Conservation (phyloP, 2,329 filamentous ascomycete genomes). For the Helicocarpus griseus region DNA sequence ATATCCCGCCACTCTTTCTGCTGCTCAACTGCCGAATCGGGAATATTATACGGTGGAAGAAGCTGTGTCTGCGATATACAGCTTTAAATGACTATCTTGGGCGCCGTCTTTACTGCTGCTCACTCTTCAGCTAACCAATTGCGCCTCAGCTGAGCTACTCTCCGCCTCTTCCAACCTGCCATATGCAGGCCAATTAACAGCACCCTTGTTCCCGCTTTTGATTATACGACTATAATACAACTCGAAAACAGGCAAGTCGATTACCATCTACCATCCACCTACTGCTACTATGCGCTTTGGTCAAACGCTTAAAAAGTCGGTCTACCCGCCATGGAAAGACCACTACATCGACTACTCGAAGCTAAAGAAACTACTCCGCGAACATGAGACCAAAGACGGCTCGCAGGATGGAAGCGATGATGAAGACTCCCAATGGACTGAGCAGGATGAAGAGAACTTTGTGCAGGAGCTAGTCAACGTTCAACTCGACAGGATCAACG, state of each 20-base stretch:
- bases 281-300: conserved; percentile 72
- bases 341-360: conserved; percentile 94
- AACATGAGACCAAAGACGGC: conserved; percentile 49
- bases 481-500: conserved; percentile 88
- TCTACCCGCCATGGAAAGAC: conserved; percentile 81
- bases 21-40: too few species aligned
- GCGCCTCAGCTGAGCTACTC: too few species aligned
- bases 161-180: not conserved
- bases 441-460: conserved; percentile 86
- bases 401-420: conserved; percentile 39
- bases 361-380: conserved; percentile 79
- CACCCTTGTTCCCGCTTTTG: too few species aligned
- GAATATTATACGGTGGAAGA: too few species aligned
- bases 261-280: not conserved
- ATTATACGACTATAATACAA: not conserved
- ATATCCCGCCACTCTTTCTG: too few species aligned
- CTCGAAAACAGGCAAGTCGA: not conserved
- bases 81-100: too few species aligned
- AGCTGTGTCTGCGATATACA: too few species aligned
- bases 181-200: too few species aligned
- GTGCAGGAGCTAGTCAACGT: conserved; percentile 91
- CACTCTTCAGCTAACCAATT: too few species aligned
- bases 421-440: conserved; percentile 64
- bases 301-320: conserved; percentile 67
- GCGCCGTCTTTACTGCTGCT: too few species aligned